phyloP scores from a whole-genome alignment of 2,329 filamentous ascomycete genomes.

The Camillea tinctor region DNA sequence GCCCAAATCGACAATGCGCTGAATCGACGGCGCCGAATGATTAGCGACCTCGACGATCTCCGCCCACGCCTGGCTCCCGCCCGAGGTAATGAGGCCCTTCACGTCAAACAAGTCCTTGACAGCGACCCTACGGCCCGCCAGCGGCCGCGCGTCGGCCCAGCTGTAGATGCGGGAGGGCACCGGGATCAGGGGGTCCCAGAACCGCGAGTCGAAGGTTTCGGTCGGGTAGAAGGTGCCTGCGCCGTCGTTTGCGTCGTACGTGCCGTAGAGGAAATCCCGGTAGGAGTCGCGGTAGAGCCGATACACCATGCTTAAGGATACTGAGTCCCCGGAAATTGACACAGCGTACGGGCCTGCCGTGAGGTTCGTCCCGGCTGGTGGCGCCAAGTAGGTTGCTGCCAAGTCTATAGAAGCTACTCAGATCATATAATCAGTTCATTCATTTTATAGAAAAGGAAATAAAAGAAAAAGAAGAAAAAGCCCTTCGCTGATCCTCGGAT shows the following conservation, averaged over 20 bases:
- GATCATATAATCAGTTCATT: neutral
- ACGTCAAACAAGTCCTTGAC: conserved; percentile 38
- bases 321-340: conserved; percentile 14
- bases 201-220: conserved; percentile 15
- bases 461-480: too few relatives aligned
- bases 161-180: conserved; percentile 40
- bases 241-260: conserved; percentile 23
- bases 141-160: conserved; percentile 32
- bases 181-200: conserved; percentile 28
- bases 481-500: neutral
- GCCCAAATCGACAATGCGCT: conserved; percentile 34
- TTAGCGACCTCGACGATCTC: conserved; percentile 24
- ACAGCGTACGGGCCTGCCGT: conserved; percentile 23
- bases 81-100: conserved; percentile 34
- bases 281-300: conserved; percentile 24
- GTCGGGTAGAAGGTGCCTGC: conserved; percentile 15
- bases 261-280: conserved; percentile 25
- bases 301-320: conserved; percentile 20
- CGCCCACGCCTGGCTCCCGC: conserved; percentile 32
- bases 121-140: conserved; percentile 34
- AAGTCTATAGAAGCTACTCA: conserved; percentile 5
- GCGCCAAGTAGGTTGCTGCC: conserved; percentile 8
- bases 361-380: conserved; percentile 4
- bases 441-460: too few relatives aligned
- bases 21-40: conserved; percentile 31